phyloP scores from a whole-genome alignment of 139 green algal species.

The Chlamydomonas incerta region DNA sequence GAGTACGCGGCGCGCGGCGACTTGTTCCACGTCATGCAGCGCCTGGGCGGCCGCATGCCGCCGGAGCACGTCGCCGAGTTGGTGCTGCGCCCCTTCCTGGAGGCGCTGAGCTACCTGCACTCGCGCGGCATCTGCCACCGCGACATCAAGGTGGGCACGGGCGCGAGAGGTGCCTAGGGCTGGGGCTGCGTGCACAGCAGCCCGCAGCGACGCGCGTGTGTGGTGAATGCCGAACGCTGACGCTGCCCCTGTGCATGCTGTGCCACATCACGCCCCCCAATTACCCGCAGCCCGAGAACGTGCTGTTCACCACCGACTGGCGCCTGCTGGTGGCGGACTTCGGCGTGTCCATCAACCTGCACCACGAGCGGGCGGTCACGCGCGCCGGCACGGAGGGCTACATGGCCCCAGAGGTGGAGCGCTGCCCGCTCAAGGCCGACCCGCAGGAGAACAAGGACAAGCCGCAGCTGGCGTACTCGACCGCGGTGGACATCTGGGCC shows the following conservation, averaged over 20 bases:
- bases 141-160: conserved; percentile 20
- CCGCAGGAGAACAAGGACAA: conserved; percentile 49
- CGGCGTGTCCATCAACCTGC: conserved; percentile 9
- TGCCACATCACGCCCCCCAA: not conserved
- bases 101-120: conserved; percentile 41
- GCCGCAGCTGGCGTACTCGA: not conserved
- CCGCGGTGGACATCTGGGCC: conserved; percentile 13
- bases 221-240: too few species aligned
- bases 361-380: conserved; percentile 2
- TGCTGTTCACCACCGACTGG: conserved; percentile 2
- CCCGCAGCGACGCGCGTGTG: too few species aligned
- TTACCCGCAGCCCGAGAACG: not conserved
- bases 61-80: conserved; percentile 39
- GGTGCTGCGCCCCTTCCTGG: conserved; percentile 54
- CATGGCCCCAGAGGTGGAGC: conserved; percentile 45
- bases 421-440: conserved; percentile 42
- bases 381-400: conserved; percentile 12
- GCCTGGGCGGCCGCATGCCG: conserved; percentile 44
- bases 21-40: conserved; percentile 47
- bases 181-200: too few species aligned
- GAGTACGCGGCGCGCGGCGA: conserved; percentile 51
- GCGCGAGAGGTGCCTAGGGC: not conserved
- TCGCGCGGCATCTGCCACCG: conserved; percentile 21
- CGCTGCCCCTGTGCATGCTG: too few species aligned
- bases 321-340: not conserved